Evolutionary conservation across 805 yeast species (phyloP), one percentile per base, ranked within the genome.

Genomic region (Cyberlindnera mycetangii): DNA sequence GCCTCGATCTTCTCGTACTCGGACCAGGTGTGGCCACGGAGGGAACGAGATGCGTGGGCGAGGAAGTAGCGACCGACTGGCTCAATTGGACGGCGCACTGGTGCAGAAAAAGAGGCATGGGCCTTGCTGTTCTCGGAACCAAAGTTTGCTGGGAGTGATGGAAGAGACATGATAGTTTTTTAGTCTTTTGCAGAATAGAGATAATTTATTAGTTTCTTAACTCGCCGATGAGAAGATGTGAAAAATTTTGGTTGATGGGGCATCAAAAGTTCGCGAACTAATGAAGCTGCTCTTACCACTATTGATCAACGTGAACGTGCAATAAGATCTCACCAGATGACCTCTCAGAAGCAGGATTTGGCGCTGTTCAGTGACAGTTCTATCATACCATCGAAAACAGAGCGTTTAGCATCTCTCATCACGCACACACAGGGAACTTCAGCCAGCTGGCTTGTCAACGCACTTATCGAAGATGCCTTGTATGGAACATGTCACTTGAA

Each of bases 11-110:
- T 83, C 72, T 93, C 99, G 62, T 79, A 93, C 71, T 93, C 98
- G 44, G 97, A 89, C 96, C 97, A 93, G 39, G 98, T 89, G 72
- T 95, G 97, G 66, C 96, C 96, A 71, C 96, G 83, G 58, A 90
- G 75, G 43, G 95, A 79, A 76, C 99, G 86, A 56, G 96, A 82
- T 47, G 98, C 98, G 63, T 93, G 99, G 41, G 97, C 97, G 58
- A 93, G 74, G 73, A 90, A 93, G 65, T 79, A 86, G 51, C 95
- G 92, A 45, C 99, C 99, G 55, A 92, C 97, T 31, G 99, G 98
- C 72, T 93, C 99, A 51, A 90, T 74, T 48, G 92, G 83, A 66
- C 96, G 85, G 57, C 85, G 84, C 37, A 75, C 75, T 38, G 89
- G 74, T 19, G 79, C 75, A 37, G 85, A 60, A 64, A 71, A 78